Conservation (phyloP, 441 rosid species). For the Arabidopsis lyrata region DNA sequence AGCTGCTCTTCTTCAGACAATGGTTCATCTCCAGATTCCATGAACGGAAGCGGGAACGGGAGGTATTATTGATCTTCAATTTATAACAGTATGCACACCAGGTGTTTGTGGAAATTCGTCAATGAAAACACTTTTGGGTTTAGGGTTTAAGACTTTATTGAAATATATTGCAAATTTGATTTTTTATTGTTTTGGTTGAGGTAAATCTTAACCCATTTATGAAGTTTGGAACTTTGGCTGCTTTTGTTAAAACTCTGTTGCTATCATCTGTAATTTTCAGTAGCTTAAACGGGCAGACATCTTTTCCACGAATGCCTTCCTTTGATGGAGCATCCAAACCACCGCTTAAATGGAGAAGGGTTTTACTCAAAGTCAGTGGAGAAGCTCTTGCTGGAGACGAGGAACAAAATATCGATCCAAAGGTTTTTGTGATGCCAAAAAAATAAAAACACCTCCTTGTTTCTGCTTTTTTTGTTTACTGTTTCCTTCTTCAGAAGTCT, state of each 20-base stretch:
- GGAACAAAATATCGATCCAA: slow-evolving; percentile 83
- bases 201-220: background rate
- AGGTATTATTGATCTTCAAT: slow-evolving; percentile 37
- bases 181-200: background rate
- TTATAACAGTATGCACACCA: slow-evolving; percentile 7
- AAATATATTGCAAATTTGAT: background rate
- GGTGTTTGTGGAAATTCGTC: slow-evolving; percentile 58
- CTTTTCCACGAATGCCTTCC: slow-evolving; percentile 60
- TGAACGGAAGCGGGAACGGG: no score
- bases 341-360: slow-evolving; percentile 85
- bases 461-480: slow-evolving; percentile 11
- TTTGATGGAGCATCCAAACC: slow-evolving; percentile 58
- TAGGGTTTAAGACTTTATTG: background rate
- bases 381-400: slow-evolving; percentile 97
- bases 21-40: slow-evolving; percentile 56
- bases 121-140: slow-evolving; percentile 37
- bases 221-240: background rate
- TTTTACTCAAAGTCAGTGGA: slow-evolving; percentile 93
- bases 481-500: slow-evolving; percentile 5
- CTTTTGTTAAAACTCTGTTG: background rate
- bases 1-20: slow-evolving; percentile 53
- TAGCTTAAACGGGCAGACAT: slow-evolving; percentile 56
- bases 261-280: slow-evolving; percentile 22
- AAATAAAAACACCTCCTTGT: background rate
- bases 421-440: slow-evolving; percentile 57